Evolutionary conservation across 2,329 filamentous ascomycete species (phyloP), one percentile per base, ranked within the genome.

Genomic region (Diaporthe ilicicola): DNA sequence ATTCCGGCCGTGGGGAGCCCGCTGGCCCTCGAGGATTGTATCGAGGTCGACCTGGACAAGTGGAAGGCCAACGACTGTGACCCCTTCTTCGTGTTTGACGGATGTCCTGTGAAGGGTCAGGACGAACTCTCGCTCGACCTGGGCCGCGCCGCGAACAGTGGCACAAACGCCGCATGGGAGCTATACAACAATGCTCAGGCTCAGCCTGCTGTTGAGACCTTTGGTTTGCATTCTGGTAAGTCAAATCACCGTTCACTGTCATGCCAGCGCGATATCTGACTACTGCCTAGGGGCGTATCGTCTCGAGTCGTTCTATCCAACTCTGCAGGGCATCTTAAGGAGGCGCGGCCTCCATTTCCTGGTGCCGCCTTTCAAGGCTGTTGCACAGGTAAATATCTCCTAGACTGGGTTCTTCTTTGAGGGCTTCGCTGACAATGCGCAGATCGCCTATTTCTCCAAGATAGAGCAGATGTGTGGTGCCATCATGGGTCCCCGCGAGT

Each of bases 31-130:
- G 89, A 89, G 81, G 86, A 84, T 74, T 92, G 92, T 77, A 92
- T 99, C 74, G 90, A 93, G 78, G 87, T 88, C 64, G 93, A 97
- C 76, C 85, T 99, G 37, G 88, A 92, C 72, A 85, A 86, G 71
- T 94, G 96, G 86, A 89, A 90, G 72, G 87, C 88, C 55, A 84
- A 91, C 76, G 88, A 89, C 24, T 91, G 97, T 66, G 89, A 86
- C n/a, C 93, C 93, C 2, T 84, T 97, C 74, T 98, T 99, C 80
- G 87, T 99, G 65, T 99, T 99, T 82, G 93, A 95, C 80, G 96
- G 96, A 44, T 89, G 97, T 77, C 90, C 94, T 48, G 88, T 94
- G 72, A 90, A 91, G 48, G 93, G 92, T 70, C 92, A 93, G 77
- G 91, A 95, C 77, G 90, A 93, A 56, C 86, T 91, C 72, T 85